Base-by-base conservation (phyloP, 345 rosid genomes). In the Acer campestre region DNA sequence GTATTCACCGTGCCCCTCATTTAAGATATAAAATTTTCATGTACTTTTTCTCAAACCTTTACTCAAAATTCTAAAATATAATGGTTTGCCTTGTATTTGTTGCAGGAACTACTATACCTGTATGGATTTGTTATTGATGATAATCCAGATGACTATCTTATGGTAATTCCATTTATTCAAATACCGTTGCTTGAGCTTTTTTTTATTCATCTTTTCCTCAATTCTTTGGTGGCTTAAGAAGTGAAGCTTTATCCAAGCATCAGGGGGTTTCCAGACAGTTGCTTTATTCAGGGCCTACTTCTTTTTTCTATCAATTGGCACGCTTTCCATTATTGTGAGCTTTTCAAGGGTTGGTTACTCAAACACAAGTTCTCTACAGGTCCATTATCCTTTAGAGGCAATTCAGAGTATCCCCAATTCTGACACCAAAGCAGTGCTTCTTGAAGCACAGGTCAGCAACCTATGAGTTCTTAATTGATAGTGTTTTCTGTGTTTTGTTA, bases 331-430 rank as follows among this genome's bases (percentile, higher is more conserved):
- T 35, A 35, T 53, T 13, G 12, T 35, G 31, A 4, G 38, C 51
- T 65, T 65, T 49, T 10, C 2, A 20, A 35, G 25, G 25, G 20
- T 55, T 22, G 14, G 65, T 11, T 38, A 16, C 14, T 66, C 40
- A 62, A 10, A 14, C 25, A 68, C 27, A 8, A 23, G 69, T 72
- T 61, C 29, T 48, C 56, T 62, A 56, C 88, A 95, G 98, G 89
- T 95, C 10, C 94, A 93, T 88, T 95, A 93, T 84, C 98, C 98
- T n/a, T 83, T 79, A 4, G 98, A 93, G 84, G 98, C 97, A 64
- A 86, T 92, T 75, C 87, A 86, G 61, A 86, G 79, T 61, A 78
- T 80, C 80, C 87, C 90, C 31, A 87, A 88, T 61, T 88, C 95
- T 23, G 99, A 95, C 65, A 82, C 94, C 81, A 95, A 90, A 81